Evolutionary conservation across 2,329 filamentous ascomycete genomes (phyloP).

Genomic region (Didymella exigua): DNA sequence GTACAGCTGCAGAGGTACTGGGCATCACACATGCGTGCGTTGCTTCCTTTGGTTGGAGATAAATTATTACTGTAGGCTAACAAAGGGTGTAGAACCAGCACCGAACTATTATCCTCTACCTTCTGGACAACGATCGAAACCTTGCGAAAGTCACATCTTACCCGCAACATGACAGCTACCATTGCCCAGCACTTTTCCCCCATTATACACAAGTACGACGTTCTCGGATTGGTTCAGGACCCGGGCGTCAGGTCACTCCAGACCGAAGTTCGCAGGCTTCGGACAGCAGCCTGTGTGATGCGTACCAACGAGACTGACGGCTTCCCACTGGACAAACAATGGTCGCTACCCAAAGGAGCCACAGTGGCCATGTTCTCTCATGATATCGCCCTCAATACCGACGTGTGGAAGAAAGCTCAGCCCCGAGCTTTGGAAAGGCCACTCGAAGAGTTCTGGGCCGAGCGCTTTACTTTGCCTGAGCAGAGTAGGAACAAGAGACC

Average conservation of each 20-base stretch:
- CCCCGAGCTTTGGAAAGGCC: constrained; percentile 23
- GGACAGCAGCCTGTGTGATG: constrained; percentile 19
- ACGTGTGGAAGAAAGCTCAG: constrained; percentile 31
- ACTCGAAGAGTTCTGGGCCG: constrained; percentile 37
- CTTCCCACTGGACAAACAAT: constrained; percentile 31
- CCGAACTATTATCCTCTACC: constrained; percentile 21
- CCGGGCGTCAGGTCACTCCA: constrained; percentile 36
- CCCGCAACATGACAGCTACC: constrained; percentile 20
- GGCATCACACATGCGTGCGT: constrained; percentile 34
- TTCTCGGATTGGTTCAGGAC: constrained; percentile 17
- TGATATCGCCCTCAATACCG: constrained; percentile 30
- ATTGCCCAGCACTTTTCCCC: constrained; percentile 18
- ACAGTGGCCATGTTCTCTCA: constrained; percentile 31
- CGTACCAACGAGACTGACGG: constrained; percentile 17
- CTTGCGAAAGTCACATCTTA: constrained; percentile 26
- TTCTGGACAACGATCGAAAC: constrained; percentile 38
- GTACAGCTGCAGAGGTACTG: constrained; percentile 29
- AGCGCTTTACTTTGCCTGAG: constrained; percentile 28
- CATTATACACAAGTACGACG: constrained; percentile 21
- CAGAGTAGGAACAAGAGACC: background rate
- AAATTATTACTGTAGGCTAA: constrained; percentile 4
- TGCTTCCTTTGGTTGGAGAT: background rate
- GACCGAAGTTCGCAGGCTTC: constrained; percentile 33
- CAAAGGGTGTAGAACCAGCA: constrained; percentile 20
- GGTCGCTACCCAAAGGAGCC: constrained; percentile 24